Conservation (phyloP, 768 basidiomycete genomes). For the Tricholomella constricta region DNA sequence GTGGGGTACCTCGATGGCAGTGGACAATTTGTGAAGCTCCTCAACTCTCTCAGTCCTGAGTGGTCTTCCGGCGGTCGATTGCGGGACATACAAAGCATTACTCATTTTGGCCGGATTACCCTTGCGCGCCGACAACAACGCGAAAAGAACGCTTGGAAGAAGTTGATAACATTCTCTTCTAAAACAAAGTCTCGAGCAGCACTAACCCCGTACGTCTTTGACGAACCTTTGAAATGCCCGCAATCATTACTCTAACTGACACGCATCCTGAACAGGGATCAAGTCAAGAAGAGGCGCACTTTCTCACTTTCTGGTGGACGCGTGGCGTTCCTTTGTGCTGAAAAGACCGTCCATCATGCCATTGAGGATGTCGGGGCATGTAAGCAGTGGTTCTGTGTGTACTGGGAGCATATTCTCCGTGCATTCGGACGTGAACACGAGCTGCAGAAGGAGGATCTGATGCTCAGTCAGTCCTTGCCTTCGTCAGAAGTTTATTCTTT, state of each 20-base stretch:
- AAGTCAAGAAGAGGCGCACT: constrained; percentile 6
- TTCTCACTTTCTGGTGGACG: constrained; percentile 10
- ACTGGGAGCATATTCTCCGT: constrained; percentile 7
- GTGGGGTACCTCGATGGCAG: constrained; percentile 8
- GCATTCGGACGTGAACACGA: no score
- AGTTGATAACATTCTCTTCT: constrained; percentile 13
- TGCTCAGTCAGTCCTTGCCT: no score
- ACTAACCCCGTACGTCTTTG: no score
- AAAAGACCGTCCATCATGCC: constrained; percentile 8
- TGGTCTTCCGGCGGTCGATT: constrained; percentile 1
- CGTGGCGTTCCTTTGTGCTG: constrained; percentile 11
- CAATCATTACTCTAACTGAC: no score
- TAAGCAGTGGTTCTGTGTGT: constrained; percentile 8
- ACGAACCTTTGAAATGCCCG: no score
- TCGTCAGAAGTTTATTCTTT: no score
- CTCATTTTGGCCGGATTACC: not conserved
- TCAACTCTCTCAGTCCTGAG: constrained; percentile 8
- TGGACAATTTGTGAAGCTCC: constrained; percentile 11
- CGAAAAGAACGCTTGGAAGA: constrained; percentile 9
- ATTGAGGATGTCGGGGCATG: constrained; percentile 8
- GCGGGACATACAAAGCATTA: not conserved
- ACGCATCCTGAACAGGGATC: not conserved
- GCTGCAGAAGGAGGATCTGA: no score
- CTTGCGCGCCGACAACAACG: constrained; percentile 4
- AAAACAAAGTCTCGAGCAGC: no score